Evolutionary conservation across 306 rosid genomes (phyloP), one percentile per base, ranked within the genome.

Genomic region (Inga laurina): DNA sequence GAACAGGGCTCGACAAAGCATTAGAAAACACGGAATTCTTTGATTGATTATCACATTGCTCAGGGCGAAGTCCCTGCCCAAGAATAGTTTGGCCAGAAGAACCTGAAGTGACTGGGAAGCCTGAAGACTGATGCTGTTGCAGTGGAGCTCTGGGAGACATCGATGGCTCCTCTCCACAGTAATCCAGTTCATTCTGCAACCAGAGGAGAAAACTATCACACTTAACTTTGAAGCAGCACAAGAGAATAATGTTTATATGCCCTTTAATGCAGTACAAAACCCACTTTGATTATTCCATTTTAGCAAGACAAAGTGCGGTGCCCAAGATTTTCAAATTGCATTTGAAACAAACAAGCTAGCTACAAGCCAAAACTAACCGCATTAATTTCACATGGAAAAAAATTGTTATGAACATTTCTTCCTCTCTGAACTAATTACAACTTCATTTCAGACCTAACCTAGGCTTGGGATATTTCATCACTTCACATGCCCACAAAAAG

Each of bases 1-100:
- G 94, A 68, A 94, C 86, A 11, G 94, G 96, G 88, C 95, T 92
- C 4, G 98, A 92, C 78, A 91, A 67, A 56, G 97, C 97, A 72
- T 90, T 92, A 44, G 98, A 94, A 88, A 94, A 92, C 79, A 94
- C 93, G 8, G 89, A 84, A 74, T 88, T 94, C 87, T 92, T 94
- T 70, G 97, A n/a, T 68, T 94, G 98, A 5, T 81, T 85, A 61
- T 94, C 97, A 37, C 43, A 39, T 39, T 39, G 43, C 43, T 39
- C 43, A 39, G 43, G 43, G 43, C 43, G 43, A 39, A 39, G 8
- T 39, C 93, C 93, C 79, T 91, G 97, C 35, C 88, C 94, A 0
- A 87, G 48, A 68, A 83, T 72, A 41, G 93, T 75, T 78, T 80
- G 90, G 74, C 76, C 84, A 54, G 92, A 82, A 46, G 92, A 84